Base-by-base conservation (phyloP, 306 rosid species). In the Comarum palustre region DNA sequence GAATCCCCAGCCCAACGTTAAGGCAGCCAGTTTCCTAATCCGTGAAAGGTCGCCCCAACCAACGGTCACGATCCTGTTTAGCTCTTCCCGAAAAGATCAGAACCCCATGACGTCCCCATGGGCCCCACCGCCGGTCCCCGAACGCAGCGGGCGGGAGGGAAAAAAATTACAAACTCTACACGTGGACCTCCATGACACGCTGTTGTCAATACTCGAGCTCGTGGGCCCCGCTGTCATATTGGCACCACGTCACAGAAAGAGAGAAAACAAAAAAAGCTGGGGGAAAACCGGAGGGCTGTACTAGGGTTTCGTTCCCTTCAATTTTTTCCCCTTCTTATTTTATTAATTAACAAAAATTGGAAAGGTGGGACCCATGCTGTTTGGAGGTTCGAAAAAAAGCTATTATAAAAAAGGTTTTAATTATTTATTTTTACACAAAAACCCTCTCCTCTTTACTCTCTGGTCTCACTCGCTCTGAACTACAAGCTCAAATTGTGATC, bases 131-230 rank as follows among this genome's bases (percentile, higher is more conserved):
- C 3, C n/a, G 61, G 70, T 71, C 75, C 82, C 86, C 84, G 82
- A 68, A 27, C 71, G 29, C 75, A 73, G 76, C 76, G n/a, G 45
- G 45, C 45, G 45, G 45, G 45, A 41, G 45, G 45, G 45, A 9
- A 14, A n/a, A 20, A 8, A 55, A 55, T 57, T 60, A 60, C 63
- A 60, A 60, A 60, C 65, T 75, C 59, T 55, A 76, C 81, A 79
- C 79, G 79, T 83, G 79, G 79, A 68, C 66, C 62, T 73, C 6
- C 62, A 45, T 69, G 71, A 55, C 71, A 48, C 39, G 73, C 79
- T 48, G 24, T 45, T 68, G 73, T 68, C 79, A 55, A 69, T 51
- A 14, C 59, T 52, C 66, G 27, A 11, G 22, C 8, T 0, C 0
- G 7, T 9, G 54, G 80, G 81, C 11, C 81, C 83, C 73, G 9